Evolutionary conservation across 257 asterid genomes (phyloP), one percentile per base, ranked within the genome.

Genomic region (Leonotis leonurus): DNA sequence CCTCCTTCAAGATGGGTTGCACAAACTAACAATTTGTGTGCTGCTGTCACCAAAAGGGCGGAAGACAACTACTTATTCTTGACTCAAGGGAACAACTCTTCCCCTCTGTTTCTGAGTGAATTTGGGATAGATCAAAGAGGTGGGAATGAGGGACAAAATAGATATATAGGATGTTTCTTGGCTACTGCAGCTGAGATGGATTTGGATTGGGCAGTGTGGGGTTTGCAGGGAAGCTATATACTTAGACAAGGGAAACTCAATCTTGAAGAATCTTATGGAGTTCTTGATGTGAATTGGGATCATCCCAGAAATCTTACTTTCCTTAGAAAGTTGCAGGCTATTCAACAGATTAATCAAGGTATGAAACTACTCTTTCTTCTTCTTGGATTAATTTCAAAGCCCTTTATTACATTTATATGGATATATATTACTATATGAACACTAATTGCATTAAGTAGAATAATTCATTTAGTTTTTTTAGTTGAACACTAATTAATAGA

Each of bases 141-240:
- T 0, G 50, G 3, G 0, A 57, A 74, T 5, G 84, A 70, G 62
- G 81, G 77, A 0, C 84, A 79, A 14, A 80, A 83, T 11, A 58
- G 77, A 57, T 82, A 78, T 44, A 70, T 89, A 24, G 73, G 80
- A 5, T 88, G 96, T 60, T 53, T 85, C 18, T 8, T 88, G 50
- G 80, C 86, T 10, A 32, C 68, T 7, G 50, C 74, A 16, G 90
- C 88, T 0, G 95, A 78, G 25, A 16, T 8, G 5, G 95, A 89
- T 58, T 13, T 84, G n/a, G 96, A 89, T 29, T 89, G 96, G 96
- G 85, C 82, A 0, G 30, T 86, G 26, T 88, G 93, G 95, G 33
- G 80, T 16, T 74, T 89, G 18, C 90, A 89, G 36, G 95, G 96
- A 0, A 80, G 85, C 33, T 88, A 83, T 50, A 78, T 78, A 1